Evolutionary conservation across 108 stramenopile species (phyloP).

Genomic region (Seminavis robusta): DNA sequence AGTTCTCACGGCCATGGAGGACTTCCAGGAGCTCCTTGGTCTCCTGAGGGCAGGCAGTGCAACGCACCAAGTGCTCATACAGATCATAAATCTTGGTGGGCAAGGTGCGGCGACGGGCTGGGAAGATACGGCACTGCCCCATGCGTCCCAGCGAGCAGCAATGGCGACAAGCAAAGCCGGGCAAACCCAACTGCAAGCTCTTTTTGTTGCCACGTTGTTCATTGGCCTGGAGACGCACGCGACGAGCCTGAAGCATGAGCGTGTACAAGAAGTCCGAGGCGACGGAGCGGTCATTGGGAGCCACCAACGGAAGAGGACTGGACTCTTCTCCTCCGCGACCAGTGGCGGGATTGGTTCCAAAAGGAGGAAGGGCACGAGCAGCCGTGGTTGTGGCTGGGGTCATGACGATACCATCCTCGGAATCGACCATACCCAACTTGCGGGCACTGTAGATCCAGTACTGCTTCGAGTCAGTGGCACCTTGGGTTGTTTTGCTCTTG

Average conservation of each 20-base stretch:
- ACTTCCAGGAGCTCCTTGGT: constrained; percentile 21
- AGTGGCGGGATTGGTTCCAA: too few species aligned
- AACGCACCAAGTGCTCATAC: constrained; percentile 35
- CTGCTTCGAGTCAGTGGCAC: constrained; percentile 36
- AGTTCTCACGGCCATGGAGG: too few species aligned
- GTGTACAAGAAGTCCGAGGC: constrained; percentile 26
- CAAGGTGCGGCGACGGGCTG: constrained; percentile 27
- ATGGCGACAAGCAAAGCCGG: constrained; percentile 37
- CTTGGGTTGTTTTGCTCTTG: constrained; percentile 36
- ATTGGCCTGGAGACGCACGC: constrained; percentile 20
- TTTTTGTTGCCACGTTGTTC: constrained; percentile 26
- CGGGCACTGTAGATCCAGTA: constrained; percentile 40
- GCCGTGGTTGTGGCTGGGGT: too few species aligned
- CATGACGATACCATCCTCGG: constrained; percentile 24
- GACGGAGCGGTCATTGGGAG: constrained; percentile 10
- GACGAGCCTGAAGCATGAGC: constrained; percentile 25
- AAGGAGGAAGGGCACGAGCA: too few species aligned
- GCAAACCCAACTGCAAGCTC: constrained; percentile 26
- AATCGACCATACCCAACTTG: constrained; percentile 36
- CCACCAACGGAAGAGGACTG: too few species aligned
- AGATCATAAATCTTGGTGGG: constrained; percentile 38
- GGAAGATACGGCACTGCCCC: constrained; percentile 39
- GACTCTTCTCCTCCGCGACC: too few species aligned
- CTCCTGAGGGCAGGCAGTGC: constrained; percentile 24
- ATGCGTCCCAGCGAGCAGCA: constrained; percentile 19